Evolutionary conservation across 495 filamentous ascomycete genomes (phyloP).

Genomic region (Penicillium manginii): DNA sequence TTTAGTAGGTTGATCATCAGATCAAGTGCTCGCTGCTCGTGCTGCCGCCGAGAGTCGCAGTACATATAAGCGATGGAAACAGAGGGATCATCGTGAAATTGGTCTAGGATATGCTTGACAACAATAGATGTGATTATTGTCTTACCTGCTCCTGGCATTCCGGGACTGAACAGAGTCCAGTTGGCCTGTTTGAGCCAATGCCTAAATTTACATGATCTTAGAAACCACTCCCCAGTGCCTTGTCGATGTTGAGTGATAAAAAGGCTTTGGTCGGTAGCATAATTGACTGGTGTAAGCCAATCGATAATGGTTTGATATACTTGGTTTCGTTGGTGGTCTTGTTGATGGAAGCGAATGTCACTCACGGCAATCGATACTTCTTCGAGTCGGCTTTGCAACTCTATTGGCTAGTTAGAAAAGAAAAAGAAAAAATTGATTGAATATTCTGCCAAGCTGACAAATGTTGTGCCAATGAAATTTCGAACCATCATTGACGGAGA

Average conservation of each 20-base stretch:
- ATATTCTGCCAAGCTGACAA: too few relatives aligned
- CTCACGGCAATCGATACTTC: too few relatives aligned
- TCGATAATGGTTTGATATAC: constrained; percentile 1
- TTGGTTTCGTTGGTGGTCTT: too few relatives aligned
- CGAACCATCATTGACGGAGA: too few relatives aligned
- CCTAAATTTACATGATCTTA: constrained; percentile 37
- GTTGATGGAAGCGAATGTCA: too few relatives aligned
- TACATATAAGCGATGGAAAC: constrained; percentile 46
- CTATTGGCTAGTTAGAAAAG: too few relatives aligned
- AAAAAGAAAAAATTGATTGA: too few relatives aligned
- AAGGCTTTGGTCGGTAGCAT: constrained; percentile 8
- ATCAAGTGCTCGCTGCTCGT: constrained; percentile 19
- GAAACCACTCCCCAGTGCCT: constrained; percentile 49
- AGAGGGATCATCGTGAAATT: constrained; percentile 13
- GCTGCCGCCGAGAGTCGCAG: constrained; percentile 24
- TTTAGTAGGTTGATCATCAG: constrained; percentile 26
- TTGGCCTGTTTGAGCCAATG: constrained; percentile 30
- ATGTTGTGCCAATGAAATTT: too few relatives aligned
- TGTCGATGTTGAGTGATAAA: constrained; percentile 24
- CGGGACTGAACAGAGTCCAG: constrained; percentile 46
- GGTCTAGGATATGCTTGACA: constrained; percentile 29
- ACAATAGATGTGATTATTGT: constrained; percentile 38
- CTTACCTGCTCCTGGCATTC: constrained; percentile 43
- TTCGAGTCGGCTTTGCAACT: too few relatives aligned
- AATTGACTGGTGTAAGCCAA: constrained; percentile 9